Conservation (phyloP, 176 grass and related monocot genomes). For the Rhynchospora breviuscula region DNA sequence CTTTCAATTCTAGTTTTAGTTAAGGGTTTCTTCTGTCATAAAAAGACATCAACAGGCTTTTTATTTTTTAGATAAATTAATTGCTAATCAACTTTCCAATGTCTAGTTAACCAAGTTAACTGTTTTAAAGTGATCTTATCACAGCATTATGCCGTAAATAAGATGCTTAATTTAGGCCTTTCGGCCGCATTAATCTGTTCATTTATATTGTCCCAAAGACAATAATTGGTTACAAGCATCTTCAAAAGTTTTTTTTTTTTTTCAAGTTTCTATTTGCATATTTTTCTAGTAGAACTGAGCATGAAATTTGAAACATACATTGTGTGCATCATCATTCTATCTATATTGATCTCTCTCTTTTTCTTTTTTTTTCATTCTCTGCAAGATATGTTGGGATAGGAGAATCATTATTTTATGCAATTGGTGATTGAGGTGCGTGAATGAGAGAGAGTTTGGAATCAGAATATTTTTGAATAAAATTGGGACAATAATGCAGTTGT, state of each 20-base stretch:
- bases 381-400: neutral
- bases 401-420: constrained; percentile 7
- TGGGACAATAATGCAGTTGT: constrained; percentile 15
- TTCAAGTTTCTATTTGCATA: neutral
- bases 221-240: neutral
- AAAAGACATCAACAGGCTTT: neutral
- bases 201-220: neutral
- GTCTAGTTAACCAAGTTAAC: neutral
- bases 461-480: constrained; percentile 15
- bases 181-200: neutral
- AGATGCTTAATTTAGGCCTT: neutral
- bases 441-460: constrained; percentile 10
- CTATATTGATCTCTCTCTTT: neutral
- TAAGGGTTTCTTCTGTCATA: neutral
- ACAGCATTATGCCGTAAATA: neutral
- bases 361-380: neutral
- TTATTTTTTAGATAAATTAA: neutral
- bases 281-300: neutral
- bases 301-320: neutral
- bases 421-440: neutral
- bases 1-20: neutral
- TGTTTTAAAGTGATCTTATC: neutral
- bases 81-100: neutral
- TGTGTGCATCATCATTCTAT: neutral
- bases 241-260: neutral